Base-by-base conservation (phyloP, 2,329 filamentous ascomycete genomes). In the Colletotrichum tanaceti region DNA sequence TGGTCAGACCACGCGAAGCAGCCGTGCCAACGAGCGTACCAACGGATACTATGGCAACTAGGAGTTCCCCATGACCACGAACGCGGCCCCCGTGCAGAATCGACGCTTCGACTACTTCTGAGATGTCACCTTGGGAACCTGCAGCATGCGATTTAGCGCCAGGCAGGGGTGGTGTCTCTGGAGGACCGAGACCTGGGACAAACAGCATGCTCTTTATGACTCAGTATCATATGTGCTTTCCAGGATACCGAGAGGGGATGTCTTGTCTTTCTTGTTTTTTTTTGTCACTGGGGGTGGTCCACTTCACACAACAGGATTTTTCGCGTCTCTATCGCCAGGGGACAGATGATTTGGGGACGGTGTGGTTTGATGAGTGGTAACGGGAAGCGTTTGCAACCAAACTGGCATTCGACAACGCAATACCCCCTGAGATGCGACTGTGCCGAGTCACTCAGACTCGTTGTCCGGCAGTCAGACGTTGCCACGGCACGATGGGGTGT, bases 21-120 rank as follows among this genome's bases (percentile, higher is more conserved):
- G 59, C 57, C 70, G 71, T 18, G 47, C 47, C 22, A 50, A 50
- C 47, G 18, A 18, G 28, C 28, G 28, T 41, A 66, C 63, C 14
- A 71, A 71, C 58, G 71, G 70, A 47, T 71, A 71, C 70, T 71
- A 71, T 55, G 65, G 66, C 20, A 58, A 69, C 62, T 69, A 69
- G 66, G 62, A 61, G 43, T 65, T 55, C 6, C 55, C 66, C 55
- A 50, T 65, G 10, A 16, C 57, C 50, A 35, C 50, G 49, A 62
- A 60, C n/a, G 53, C 63, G 44, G 55, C 55, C 55, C 63, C 66
- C 44, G 52, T 65, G 32, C 65, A 60, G 41, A 62, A 61, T 24
- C 63, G 58, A 41, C 66, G 39, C 66, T 47, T 54, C 62, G 54
- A 44, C 28, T 52, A 58, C 61, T 38, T 65, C 35, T 68, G 35